Evolutionary conservation across 805 yeast genomes (phyloP), one percentile per base, ranked within the genome.

Genomic region (Wickerhamomyces xylosicus): DNA sequence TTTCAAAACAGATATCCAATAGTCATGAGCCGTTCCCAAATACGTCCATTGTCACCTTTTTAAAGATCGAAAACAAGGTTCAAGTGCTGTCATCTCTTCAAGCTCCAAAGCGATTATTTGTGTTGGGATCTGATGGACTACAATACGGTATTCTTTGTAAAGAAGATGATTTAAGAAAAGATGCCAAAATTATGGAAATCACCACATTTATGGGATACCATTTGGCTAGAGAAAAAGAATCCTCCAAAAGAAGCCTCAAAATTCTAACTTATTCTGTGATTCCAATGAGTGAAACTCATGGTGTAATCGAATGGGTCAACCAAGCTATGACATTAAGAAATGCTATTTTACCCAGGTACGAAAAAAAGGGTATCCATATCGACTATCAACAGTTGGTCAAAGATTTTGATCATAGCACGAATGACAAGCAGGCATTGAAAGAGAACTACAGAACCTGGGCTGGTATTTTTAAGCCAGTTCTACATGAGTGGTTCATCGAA

Each of bases 151-250:
- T 92, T 14, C 69, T 92, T 62, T 79, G 95, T 49, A 92, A 92
- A 54, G 72, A 77, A 45, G 99, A 92, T 59, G 98, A 92, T 62
- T 79, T 94, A 16, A 65, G 97, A 46, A 94, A 94, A 53, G 99
- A 94, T 64, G 92, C 95, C 4, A 83, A 95, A 49, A 74, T 90
- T 38, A 83, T 87, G 83, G 69, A 94, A 49, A 81, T 92, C 49
- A 85, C 97, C 0, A 76, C 85, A 1, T 81, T 87, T 59, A 77
- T 92, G 57, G 89, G 89, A 54, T 73, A 85, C 47, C 56, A 92
- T 22, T 63, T 92, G 40, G 59, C 65, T 17, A 69, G 71, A 16
- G 83, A 82, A 50, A 68, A 71, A 13, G 95, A 81, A 36, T 79
- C 97, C 0, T 72, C 80, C 36, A 77, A 78, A 44, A 64, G 97